Base-by-base conservation (phyloP, 83 land plant species). In the Picea engelmannii region DNA sequence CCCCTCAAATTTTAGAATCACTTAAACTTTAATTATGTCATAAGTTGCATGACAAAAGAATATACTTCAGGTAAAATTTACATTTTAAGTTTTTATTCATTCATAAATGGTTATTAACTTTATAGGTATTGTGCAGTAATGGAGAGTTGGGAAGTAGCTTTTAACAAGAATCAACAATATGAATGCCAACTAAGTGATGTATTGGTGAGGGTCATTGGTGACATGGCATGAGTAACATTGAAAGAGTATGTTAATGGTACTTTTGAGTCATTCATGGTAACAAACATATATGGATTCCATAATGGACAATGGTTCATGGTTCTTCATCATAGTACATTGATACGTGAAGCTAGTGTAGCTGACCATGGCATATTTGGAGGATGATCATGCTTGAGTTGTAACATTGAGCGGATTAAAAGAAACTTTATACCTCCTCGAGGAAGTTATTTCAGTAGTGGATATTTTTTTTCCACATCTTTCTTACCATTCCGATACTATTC, bases 181-280 rank as follows among this genome's bases (percentile, higher is more conserved):
- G 88, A 76, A 49, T 92, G 93, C 79, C 88, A 90, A 63, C 79
- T 94, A 13, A 80, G 79, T 16, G 95, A 92, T 77, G 93, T 92
- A 16, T 86, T 91, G 16, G 89, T 81, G 58, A 85, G 97, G 52
- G 91, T 94, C 2, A 78, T 87, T 35, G 63, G 90, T 42, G 89
- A 87, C 66, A 89, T 87, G 85, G 97, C 97, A 60, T 94, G 95
- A 93, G 92, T 94, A 17, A 94, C 95, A 61, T 83, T 92, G 89
- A 92, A 90, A 84, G 88, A 92, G 13, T 89, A 80, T 81, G 81
- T 87, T 35, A 88, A 90, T 79, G 78, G 86, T 85, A 90, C 92
- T 9, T 49, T 79, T 4, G 95, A 89, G 55, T 89, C 92, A 24
- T 88, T 87, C 65, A 75, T 87, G 65, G 79, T 93, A 11, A 90